Conservation (phyloP, 805 yeast species). For the Ogataea pini region DNA sequence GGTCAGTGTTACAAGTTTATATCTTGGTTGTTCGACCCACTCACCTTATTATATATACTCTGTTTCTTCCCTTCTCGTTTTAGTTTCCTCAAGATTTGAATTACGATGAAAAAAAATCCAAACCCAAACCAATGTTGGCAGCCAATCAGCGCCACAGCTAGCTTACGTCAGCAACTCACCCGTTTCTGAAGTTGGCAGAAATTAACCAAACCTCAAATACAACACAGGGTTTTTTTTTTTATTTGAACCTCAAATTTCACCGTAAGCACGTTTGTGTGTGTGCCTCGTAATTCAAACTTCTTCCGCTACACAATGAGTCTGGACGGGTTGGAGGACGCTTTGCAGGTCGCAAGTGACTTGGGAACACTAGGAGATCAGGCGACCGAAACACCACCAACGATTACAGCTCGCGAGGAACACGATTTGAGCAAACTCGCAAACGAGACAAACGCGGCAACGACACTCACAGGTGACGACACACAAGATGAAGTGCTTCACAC, state of each 20-base stretch:
- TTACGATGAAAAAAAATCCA: neutral
- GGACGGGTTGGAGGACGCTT: conserved; percentile 15
- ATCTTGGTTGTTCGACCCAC: no score
- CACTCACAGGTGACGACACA: neutral
- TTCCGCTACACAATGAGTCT: conserved; percentile 12
- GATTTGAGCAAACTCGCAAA: conserved; percentile 13
- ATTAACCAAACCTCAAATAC: no score
- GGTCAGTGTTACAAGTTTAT: no score
- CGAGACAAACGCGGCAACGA: neutral
- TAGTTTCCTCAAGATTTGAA: neutral
- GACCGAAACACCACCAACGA: conserved; percentile 11
- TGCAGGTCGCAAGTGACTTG: conserved; percentile 17
- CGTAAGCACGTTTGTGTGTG: no score
- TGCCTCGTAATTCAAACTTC: no score
- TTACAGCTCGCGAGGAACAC: conserved; percentile 18
- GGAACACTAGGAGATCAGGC: conserved; percentile 16
- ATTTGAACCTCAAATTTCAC: no score
- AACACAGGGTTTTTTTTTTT: no score
- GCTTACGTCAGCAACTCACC: neutral
- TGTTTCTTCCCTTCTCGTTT: neutral
- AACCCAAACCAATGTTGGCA: neutral
- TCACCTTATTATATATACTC: neutral
- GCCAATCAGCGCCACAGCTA: conserved; percentile 3
- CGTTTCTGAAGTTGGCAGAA: neutral
- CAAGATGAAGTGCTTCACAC: neutral